Evolutionary conservation across 352 stramenopile genomes (phyloP), one percentile per base, ranked within the genome.

Genomic region (Thraustochytrium striatum): DNA sequence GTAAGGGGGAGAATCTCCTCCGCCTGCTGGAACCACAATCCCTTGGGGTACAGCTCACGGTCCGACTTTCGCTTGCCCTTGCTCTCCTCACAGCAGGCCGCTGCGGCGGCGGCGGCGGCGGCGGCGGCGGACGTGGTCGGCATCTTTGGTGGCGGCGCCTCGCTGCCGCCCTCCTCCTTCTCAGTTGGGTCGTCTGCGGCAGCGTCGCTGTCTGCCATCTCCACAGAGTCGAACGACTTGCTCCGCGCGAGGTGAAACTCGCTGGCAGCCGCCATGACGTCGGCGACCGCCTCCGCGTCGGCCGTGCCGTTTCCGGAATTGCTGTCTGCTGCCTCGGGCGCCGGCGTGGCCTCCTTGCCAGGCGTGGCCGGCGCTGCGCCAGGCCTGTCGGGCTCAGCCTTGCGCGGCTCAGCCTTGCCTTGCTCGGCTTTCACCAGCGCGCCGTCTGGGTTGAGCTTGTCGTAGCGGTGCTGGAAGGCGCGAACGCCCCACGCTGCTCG

Each of bases 381-480:
- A 13, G 39, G 13, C 39, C 2, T 61, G 55, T 70, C 59, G 28
- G 33, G 8, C 59, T 70, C 41, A 3, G 30, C 38, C 36, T 47
- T 47, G 5, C 13, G 39, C 5, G 5, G 39, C 39, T 47, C 13
- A 13, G 39, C 5, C 39, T 47, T 13, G 5, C 5, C 39, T 5
- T 13, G 5, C 5, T 47, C 39, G 39, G 13, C 39, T 13, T 47
- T 47, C 5, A 47, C 5, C 39, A 13, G 5, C 39, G 39, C 39
- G 39, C 39, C 39, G 39, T 47, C 39, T 13, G 13, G 39, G 5
- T 47, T 47, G 39, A 13, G 13, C 39, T 47, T 13, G 25, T 75
- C 65, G 52, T 75, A 75, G n/a, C 65, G 65, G 52, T 75, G 65
- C 65, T 75, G 65, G 25, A 75, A 75, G 41, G 50, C 53, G 36